These are phyloP conservation scores for Elsinoe fawcettii DNA, from an alignment of 2,329 filamentous ascomycete genomes.

Conservation along the genomic window DNA sequence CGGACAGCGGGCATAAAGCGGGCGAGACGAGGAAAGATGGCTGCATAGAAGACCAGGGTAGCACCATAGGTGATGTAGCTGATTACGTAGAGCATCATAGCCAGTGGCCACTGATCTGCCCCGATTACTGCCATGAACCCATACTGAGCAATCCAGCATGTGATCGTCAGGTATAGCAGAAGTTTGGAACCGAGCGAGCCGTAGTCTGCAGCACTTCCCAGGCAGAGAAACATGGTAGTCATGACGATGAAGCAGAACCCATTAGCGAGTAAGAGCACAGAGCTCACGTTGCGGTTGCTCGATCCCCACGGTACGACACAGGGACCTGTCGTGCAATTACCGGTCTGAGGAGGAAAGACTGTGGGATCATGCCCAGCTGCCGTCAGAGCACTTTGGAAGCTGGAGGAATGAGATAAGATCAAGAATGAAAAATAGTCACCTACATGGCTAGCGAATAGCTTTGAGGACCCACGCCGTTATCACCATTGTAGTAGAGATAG, in stretches of 20 bases:
- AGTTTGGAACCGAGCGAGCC: slow-evolving; percentile 57
- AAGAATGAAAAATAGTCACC: slow-evolving; percentile 36
- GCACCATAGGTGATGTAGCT: slow-evolving; percentile 60
- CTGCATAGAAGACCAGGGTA: slow-evolving; percentile 61
- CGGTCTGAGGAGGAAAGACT: slow-evolving; percentile 30
- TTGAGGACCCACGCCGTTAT: slow-evolving; percentile 55
- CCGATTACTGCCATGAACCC: slow-evolving; percentile 60
- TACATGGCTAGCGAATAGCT: slow-evolving; percentile 59
- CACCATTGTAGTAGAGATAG: slow-evolving; percentile 55
- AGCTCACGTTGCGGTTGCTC: slow-evolving; percentile 35
- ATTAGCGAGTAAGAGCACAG: slow-evolving; percentile 57
- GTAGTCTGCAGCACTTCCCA: slow-evolving; percentile 54
- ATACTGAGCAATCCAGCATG: slow-evolving; percentile 58
- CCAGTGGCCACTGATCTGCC: slow-evolving; percentile 52
- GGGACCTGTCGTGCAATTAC: slow-evolving; percentile 15
- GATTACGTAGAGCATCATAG: slow-evolving; percentile 56
- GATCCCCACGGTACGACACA: slow-evolving; percentile 16
- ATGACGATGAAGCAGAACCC: slow-evolving; percentile 63
- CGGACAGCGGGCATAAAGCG: slow-evolving; percentile 14
- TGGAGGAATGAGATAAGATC: slow-evolving; percentile 28
- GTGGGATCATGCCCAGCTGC: slow-evolving; percentile 52
- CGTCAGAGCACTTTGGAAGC: slow-evolving; percentile 28
- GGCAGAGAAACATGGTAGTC: slow-evolving; percentile 47
- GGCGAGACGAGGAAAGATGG: slow-evolving; percentile 50
- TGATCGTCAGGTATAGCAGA: slow-evolving; percentile 51